phyloP scores from a whole-genome alignment of 805 yeast genomes.

The Yamadazyma kitorensis region DNA sequence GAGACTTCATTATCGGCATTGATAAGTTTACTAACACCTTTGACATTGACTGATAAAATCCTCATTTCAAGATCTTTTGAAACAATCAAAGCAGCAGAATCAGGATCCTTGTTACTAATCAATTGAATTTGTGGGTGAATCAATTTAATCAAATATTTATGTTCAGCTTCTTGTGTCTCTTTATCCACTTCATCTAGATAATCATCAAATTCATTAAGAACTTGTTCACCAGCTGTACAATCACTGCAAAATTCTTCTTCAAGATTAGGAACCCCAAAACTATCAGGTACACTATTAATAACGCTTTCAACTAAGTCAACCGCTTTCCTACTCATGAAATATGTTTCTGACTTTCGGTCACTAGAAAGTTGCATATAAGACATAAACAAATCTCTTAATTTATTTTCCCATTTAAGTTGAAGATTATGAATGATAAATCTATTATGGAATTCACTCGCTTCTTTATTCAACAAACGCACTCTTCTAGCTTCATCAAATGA shows the following conservation, averaged over 20 bases:
- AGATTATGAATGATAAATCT: constrained; percentile 71
- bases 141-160: constrained; percentile 64
- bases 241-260: constrained; percentile 17
- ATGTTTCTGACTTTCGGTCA: constrained; percentile 41
- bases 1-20: constrained; percentile 31
- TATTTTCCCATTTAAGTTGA: constrained; percentile 76
- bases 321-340: constrained; percentile 49
- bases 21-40: constrained; percentile 36
- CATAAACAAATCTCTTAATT: constrained; percentile 59
- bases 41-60: constrained; percentile 42
- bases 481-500: constrained; percentile 24
- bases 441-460: constrained; percentile 51
- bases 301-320: constrained; percentile 47
- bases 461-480: constrained; percentile 19
- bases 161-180: constrained; percentile 42
- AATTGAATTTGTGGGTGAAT: constrained; percentile 82
- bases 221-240: constrained; percentile 26
- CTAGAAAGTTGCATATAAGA: constrained; percentile 49
- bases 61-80: constrained; percentile 61
- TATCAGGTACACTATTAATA: constrained; percentile 18
- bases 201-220: constrained; percentile 48
- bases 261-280: constrained; percentile 14
- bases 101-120: constrained; percentile 42
- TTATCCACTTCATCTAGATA: constrained; percentile 43
- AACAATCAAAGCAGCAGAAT: constrained; percentile 49